Base-by-base conservation (phyloP, 768 basidiomycete species). In the Sporobolomyces roseus region DNA sequence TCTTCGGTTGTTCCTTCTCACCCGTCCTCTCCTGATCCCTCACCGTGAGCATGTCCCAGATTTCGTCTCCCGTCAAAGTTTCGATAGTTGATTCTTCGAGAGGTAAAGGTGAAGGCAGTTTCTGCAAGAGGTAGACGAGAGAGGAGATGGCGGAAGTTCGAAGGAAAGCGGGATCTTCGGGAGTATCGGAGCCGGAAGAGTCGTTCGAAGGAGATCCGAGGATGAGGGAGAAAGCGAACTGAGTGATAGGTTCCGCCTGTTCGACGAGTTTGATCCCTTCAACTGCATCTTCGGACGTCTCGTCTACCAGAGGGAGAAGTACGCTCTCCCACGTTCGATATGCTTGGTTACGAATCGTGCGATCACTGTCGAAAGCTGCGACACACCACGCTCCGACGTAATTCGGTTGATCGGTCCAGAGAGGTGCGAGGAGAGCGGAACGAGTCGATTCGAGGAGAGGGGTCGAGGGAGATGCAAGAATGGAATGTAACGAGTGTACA, bases 381-480 rank as follows among this genome's bases (percentile, higher is more conserved):
- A 90, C 81, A 71, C 81, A 84, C 90, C 91, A 92, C 13, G 86
- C 83, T 3, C 89, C 89, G 1, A 89, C 78, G 53, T 79, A 81
- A 66, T 88, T 84, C 17, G 84, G 72, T 63, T 87, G 83, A 46
- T 82, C 80, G 38, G 80, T 69, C 13, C 83, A 79, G 0, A 82
- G 83, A 3, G 80, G 78, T 46, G 86, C 83, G 30, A 78, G 79
- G 21, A 86, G 75, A 72, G 85, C 83, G 52, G 80, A 79, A 21
- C 85, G 71, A 6, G 88, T 78, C 50, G 83, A 83, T 38, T 82
- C 17, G 29, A 74, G 52, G 74, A 78, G 55, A 64, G 69, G 29
- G 74, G 72, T 27, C 70, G 54, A 79, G 48, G 27, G 3, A 19
- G 83, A 82, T 3, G 93, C 82, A 17, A 96, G 79, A 10, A 85